Conservation (phyloP, 495 filamentous ascomycete genomes). For the Acidiella bohemica region DNA sequence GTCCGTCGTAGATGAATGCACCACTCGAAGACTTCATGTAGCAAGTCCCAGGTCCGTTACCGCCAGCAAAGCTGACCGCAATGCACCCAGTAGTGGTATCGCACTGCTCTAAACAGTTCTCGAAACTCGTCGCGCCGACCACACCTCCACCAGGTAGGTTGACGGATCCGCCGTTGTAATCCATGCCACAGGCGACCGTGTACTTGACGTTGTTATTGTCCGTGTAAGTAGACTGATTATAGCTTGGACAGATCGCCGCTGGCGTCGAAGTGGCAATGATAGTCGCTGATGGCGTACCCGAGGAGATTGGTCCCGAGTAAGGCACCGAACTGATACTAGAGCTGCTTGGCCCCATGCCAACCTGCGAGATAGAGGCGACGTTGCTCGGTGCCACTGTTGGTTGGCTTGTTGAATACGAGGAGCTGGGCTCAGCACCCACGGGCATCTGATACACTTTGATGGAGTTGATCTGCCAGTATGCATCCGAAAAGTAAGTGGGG, state of each 20-base stretch:
- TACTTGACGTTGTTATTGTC: slow-evolving; percentile 1
- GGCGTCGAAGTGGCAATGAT: background rate
- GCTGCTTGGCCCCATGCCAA: slow-evolving; percentile 7
- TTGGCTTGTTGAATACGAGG: slow-evolving; percentile 7
- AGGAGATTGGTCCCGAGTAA: slow-evolving; percentile 12
- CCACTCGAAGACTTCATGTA: slow-evolving; percentile 2
- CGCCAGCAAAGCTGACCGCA: slow-evolving; percentile 3
- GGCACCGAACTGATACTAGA: slow-evolving; percentile 1
- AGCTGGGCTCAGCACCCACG: background rate
- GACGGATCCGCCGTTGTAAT: slow-evolving; percentile 3
- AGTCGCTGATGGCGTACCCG: background rate
- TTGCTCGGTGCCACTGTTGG: background rate
- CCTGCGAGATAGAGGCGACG: background rate
- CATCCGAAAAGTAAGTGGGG: slow-evolving; percentile 22
- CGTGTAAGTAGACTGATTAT: background rate
- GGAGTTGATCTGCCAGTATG: slow-evolving; percentile 27
- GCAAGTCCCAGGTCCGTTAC: slow-evolving; percentile 6
- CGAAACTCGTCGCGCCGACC: background rate
- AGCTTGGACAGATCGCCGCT: background rate
- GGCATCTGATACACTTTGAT: slow-evolving; percentile 24
- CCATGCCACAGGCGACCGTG: background rate
- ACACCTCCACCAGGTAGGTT: background rate
- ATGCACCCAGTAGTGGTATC: slow-evolving; percentile 1
- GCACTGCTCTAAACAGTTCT: slow-evolving; percentile 2
- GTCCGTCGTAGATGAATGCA: background rate